These are phyloP conservation scores for Aspergillus mulundensis DNA, from an alignment of 495 filamentous ascomycete species.

Conservation along the genomic window DNA sequence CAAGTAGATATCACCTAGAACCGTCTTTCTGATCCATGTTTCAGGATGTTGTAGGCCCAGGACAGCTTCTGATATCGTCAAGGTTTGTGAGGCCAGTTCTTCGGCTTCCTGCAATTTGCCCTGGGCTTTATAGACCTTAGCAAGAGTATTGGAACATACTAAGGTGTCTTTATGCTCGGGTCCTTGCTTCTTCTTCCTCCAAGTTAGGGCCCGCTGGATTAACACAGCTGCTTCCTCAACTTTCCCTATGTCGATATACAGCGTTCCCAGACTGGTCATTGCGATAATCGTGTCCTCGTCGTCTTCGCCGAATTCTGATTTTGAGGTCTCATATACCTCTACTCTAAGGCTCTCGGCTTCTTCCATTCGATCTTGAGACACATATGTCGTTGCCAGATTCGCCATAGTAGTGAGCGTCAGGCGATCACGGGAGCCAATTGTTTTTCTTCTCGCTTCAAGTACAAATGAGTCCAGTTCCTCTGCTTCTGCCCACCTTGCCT, in stretches of 20 bases:
- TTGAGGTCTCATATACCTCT: constrained; percentile 18
- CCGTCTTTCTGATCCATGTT: constrained; percentile 14
- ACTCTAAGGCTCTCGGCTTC: constrained; percentile 19
- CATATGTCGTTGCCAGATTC: constrained; percentile 23
- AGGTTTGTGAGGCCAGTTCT: constrained; percentile 24
- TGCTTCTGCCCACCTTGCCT: constrained; percentile 27
- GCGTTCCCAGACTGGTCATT: constrained; percentile 16
- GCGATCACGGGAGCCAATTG: constrained; percentile 30
- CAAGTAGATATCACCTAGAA: constrained; percentile 1
- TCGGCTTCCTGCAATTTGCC: constrained; percentile 29
- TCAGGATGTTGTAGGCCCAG: constrained; percentile 21
- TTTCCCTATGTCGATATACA: not conserved
- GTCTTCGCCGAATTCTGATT: constrained; percentile 27
- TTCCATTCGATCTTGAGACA: constrained; percentile 4
- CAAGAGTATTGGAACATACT: not conserved
- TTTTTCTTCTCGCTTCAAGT: constrained; percentile 19
- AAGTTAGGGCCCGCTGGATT: not conserved
- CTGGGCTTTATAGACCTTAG: constrained; percentile 17
- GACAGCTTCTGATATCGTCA: constrained; percentile 13
- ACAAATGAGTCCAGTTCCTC: constrained; percentile 16
- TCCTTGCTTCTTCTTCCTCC: constrained; percentile 11
- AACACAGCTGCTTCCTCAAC: constrained; percentile 4
- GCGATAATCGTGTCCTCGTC: constrained; percentile 34
- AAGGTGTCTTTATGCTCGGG: constrained; percentile 13
- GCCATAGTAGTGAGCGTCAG: constrained; percentile 30